Conservation (phyloP, 768 basidiomycete species). For the Butyriboletus loyo region DNA sequence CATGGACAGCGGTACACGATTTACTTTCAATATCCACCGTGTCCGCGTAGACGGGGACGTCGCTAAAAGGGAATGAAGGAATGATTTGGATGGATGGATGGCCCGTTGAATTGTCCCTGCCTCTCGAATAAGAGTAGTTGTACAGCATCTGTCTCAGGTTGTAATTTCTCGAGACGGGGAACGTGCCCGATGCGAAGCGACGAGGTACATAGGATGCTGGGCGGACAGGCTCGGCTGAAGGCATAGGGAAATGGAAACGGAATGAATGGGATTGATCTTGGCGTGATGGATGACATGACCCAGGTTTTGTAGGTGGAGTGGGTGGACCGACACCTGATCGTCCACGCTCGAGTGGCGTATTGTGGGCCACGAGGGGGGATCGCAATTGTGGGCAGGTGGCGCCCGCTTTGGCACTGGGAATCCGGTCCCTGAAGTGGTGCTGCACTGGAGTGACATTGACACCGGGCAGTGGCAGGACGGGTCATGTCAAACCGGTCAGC, state of each 20-base stretch:
- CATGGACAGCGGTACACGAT: constrained; percentile 10
- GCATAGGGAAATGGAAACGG: constrained; percentile 7
- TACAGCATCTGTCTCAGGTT: constrained; percentile 28
- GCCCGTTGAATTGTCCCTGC: not conserved
- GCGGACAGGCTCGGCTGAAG: not conserved
- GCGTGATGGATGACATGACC: not conserved
- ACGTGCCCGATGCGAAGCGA: constrained; percentile 25
- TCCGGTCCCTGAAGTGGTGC: not conserved
- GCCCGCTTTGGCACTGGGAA: not conserved
- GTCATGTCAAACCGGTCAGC: too few relatives aligned
- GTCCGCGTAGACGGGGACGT: constrained; percentile 33
- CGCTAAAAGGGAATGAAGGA: constrained; percentile 29
- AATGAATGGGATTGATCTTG: not conserved
- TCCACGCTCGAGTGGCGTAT: constrained; percentile 5
- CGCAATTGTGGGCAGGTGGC: constrained; percentile 1
- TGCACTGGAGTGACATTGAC: not conserved
- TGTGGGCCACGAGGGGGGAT: not conserved
- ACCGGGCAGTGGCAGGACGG: constrained; percentile 5
- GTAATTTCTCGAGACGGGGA: constrained; percentile 26
- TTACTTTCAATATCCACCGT: constrained; percentile 45
- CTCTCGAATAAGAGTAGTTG: constrained; percentile 12
- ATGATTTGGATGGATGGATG: constrained; percentile 30
- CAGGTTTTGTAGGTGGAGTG: constrained; percentile 14
- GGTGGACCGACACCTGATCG: constrained; percentile 6
- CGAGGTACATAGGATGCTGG: constrained; percentile 15